These are phyloP conservation scores for Insectozyma bohioensis DNA, from an alignment of 1,139 yeast genomes.

Conservation along the genomic window DNA sequence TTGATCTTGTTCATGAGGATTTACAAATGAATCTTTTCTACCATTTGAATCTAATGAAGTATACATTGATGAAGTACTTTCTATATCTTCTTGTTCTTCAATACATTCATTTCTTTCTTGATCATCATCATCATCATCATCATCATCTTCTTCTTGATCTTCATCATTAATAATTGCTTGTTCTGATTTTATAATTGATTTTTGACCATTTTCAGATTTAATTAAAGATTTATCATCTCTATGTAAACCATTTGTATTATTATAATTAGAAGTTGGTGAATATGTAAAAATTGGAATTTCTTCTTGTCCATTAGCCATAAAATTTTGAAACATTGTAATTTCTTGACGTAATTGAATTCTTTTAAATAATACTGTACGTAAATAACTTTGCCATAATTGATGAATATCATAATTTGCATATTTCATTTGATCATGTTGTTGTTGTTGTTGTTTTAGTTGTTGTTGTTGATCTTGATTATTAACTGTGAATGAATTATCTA, in stretches of 20 bases:
- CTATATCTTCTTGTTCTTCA: constrained; percentile 1
- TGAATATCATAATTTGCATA: constrained; percentile 19
- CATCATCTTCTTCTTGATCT: not conserved
- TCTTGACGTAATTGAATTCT: constrained; percentile 46
- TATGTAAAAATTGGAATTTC: too few species aligned
- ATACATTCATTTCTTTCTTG: too few species aligned
- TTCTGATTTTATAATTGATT: constrained; percentile 2
- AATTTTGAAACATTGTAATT: constrained; percentile 35
- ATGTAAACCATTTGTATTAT: too few species aligned
- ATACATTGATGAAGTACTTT: constrained; percentile 6
- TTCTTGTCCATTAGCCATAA: constrained; percentile 21
- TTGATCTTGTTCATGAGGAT: too few species aligned
- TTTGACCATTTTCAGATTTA: constrained; percentile 1
- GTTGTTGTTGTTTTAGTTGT: constrained; percentile 4
- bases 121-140: too few species aligned
- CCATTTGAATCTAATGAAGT: not conserved
- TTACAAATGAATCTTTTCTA: too few species aligned
- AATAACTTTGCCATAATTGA: constrained; percentile 40
- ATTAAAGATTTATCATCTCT: constrained; percentile 2
- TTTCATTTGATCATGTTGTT: constrained; percentile 4
- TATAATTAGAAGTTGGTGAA: constrained; percentile 1
- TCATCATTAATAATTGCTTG: not conserved
- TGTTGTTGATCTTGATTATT: constrained; percentile 1
- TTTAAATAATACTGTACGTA: constrained; percentile 35
- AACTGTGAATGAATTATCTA: constrained; percentile 14